These are phyloP conservation scores for Chaetoceros muelleri DNA, from an alignment of 108 stramenopile genomes.

Conservation along the genomic window DNA sequence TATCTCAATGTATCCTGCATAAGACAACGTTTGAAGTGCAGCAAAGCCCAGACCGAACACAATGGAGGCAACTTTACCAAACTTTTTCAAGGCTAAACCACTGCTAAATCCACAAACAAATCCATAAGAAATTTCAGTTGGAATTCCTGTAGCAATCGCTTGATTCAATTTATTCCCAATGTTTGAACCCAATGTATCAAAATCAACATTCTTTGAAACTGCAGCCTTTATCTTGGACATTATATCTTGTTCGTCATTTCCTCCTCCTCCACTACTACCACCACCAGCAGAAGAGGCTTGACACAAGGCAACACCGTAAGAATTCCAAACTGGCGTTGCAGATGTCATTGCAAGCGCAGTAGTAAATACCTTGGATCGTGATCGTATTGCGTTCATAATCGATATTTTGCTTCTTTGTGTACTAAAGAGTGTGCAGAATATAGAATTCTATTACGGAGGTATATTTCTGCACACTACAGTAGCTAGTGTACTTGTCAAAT, in stretches of 20 bases:
- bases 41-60: slow-evolving; percentile 61
- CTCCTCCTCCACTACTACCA: background rate
- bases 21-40: slow-evolving; percentile 43
- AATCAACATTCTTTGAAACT: background rate
- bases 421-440: too few species aligned
- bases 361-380: background rate
- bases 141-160: slow-evolving; percentile 34
- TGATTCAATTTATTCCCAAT: slow-evolving; percentile 12
- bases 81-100: slow-evolving; percentile 61
- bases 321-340: background rate
- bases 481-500: too few species aligned
- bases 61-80: slow-evolving; percentile 49
- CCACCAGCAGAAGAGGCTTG: too few species aligned
- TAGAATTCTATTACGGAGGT: too few species aligned
- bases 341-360: background rate
- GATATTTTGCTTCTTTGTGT: background rate
- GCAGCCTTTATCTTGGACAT: background rate
- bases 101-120: slow-evolving; percentile 59
- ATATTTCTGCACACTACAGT: too few species aligned
- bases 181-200: background rate
- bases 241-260: background rate
- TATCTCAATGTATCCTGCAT: slow-evolving; percentile 57
- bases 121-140: slow-evolving; percentile 54
- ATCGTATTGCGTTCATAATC: background rate
- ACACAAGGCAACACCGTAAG: background rate